phyloP scores from a whole-genome alignment of 768 basidiomycete genomes.

The Trametes maxima region DNA sequence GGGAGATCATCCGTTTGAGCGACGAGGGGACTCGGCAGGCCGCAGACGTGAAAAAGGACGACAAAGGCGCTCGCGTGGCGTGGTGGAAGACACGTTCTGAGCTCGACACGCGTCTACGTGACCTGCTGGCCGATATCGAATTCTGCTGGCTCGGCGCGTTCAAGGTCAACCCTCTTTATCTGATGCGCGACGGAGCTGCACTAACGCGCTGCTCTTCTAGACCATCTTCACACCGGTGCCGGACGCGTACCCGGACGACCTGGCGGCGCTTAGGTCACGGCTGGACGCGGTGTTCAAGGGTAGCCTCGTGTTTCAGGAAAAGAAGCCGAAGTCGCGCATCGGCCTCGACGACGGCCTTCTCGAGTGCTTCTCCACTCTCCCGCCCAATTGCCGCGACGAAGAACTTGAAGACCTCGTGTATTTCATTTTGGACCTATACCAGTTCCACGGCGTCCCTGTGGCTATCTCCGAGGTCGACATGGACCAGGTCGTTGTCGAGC shows the following conservation, averaged over 20 bases:
- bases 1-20: conserved; percentile 78
- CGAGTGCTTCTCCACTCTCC: conserved; percentile 82
- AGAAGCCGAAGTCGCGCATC: conserved; percentile 54
- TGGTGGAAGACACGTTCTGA: conserved; percentile 88
- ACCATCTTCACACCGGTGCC: conserved; percentile 60
- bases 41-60: conserved; percentile 66
- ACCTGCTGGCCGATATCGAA: conserved; percentile 83
- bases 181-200: not conserved
- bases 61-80: conserved; percentile 59
- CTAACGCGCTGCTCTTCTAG: conserved; percentile 36
- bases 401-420: conserved; percentile 95
- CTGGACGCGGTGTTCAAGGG: conserved; percentile 79
- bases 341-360: conserved; percentile 75
- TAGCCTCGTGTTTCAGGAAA: conserved; percentile 58
- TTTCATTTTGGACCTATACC: conserved; percentile 92
- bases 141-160: conserved; percentile 97
- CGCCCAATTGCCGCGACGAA: conserved; percentile 84
- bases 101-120: conserved; percentile 76
- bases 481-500: conserved; percentile 85
- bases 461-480: conserved; percentile 92
- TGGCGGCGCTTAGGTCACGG: conserved; percentile 61
- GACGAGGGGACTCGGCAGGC: conserved; percentile 78
- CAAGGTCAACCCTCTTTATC: conserved; percentile 61
- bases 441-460: conserved; percentile 88
- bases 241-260: conserved; percentile 44